These are phyloP conservation scores for Talaromyces stipitatus DNA, from an alignment of 495 filamentous ascomycete species.

Conservation along the genomic window DNA sequence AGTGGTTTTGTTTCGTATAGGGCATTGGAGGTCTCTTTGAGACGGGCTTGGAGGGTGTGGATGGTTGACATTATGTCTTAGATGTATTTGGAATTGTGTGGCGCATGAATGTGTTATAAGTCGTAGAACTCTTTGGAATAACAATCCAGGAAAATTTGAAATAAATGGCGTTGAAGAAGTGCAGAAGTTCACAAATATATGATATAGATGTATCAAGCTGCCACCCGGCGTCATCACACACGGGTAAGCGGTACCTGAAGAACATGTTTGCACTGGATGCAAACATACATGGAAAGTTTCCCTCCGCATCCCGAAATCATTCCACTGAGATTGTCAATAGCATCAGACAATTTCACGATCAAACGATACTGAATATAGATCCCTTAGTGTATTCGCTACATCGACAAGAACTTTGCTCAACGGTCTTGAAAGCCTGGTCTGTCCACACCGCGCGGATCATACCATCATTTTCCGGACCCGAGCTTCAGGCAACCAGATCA, in stretches of 20 bases:
- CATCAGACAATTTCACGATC: neutral
- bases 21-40: conserved; percentile 59
- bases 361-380: neutral
- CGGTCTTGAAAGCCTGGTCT: neutral
- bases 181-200: neutral
- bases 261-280: neutral
- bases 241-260: neutral
- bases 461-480: neutral
- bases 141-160: neutral
- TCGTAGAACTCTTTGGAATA: neutral
- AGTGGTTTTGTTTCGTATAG: conserved; percentile 64
- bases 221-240: neutral
- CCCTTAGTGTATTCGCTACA: neutral
- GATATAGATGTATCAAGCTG: neutral
- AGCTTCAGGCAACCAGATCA: neutral
- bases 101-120: neutral
- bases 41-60: conserved; percentile 55
- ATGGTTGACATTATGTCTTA: conserved; percentile 38
- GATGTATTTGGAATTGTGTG: neutral
- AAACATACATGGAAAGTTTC: conserved; percentile 1
- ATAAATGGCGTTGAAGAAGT: neutral
- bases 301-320: neutral
- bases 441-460: neutral
- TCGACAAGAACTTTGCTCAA: neutral
- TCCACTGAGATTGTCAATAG: neutral